Evolutionary conservation across 1,139 yeast genomes (phyloP).

Genomic region (Candida albicans): DNA sequence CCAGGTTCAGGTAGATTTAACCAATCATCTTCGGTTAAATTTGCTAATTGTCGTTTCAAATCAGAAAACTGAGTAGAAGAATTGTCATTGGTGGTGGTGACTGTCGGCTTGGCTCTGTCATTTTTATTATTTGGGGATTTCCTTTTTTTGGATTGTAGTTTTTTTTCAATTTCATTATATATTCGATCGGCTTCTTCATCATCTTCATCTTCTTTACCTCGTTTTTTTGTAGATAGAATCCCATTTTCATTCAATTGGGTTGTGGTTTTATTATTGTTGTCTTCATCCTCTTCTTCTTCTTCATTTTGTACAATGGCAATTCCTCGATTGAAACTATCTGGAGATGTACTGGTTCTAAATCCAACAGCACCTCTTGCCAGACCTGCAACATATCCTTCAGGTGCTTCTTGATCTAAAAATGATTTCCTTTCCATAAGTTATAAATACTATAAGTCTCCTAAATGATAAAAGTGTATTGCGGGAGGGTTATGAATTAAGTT

Average conservation of each 20-base stretch:
- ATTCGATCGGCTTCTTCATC: conserved; percentile 74
- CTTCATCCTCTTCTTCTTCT: conserved; percentile 25
- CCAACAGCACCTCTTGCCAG: conserved; percentile 96
- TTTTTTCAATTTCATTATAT: conserved; percentile 63
- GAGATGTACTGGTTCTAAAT: conserved; percentile 67
- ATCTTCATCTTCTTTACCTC: conserved; percentile 60
- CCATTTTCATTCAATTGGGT: conserved; percentile 22
- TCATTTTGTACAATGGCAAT: conserved; percentile 34
- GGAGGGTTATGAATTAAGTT: background rate
- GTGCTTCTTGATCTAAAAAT: conserved; percentile 87
- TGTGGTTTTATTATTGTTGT: conserved; percentile 12
- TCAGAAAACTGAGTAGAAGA: conserved; percentile 31
- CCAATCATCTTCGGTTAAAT: conserved; percentile 76
- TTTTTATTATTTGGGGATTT: conserved; percentile 6
- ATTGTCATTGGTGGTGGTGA: conserved; percentile 9
- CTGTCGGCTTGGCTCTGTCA: background rate
- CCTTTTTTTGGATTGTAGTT: conserved; percentile 40
- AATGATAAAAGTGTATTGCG: background rate
- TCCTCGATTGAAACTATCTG: conserved; percentile 62
- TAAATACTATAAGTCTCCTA: background rate
- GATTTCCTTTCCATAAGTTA: conserved; percentile 47
- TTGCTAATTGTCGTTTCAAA: conserved; percentile 60
- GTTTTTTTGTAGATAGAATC: conserved; percentile 20
- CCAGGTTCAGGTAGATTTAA: conserved; percentile 81
- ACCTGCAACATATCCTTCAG: conserved; percentile 89